These are phyloP conservation scores for Amanita thiersii DNA, from an alignment of 768 basidiomycete species.

Conservation along the genomic window DNA sequence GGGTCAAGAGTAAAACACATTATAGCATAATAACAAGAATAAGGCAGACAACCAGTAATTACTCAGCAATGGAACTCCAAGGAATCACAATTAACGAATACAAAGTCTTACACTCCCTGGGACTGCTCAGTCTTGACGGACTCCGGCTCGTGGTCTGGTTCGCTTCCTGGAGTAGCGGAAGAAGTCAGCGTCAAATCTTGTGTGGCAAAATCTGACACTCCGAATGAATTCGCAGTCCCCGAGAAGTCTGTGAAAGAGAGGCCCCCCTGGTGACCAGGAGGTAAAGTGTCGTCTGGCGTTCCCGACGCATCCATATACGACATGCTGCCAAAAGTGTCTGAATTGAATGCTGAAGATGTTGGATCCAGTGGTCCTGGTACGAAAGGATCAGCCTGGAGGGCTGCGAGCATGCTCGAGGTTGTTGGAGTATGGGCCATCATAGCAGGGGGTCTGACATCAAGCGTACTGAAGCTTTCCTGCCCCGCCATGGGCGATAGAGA, in stretches of 20 bases:
- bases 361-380: slow-evolving; percentile 60
- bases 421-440: slow-evolving; percentile 78
- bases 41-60: slow-evolving; percentile 13
- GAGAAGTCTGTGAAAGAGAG: slow-evolving; percentile 68
- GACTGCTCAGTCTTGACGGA: slow-evolving; percentile 59
- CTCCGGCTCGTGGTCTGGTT: slow-evolving; percentile 57
- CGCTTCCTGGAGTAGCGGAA: slow-evolving; percentile 43
- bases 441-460: slow-evolving; percentile 54
- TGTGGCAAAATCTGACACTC: slow-evolving; percentile 58
- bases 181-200: slow-evolving; percentile 58
- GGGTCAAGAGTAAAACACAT: slow-evolving; percentile 7
- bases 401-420: slow-evolving; percentile 86
- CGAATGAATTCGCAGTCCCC: slow-evolving; percentile 54
- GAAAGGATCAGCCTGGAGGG: slow-evolving; percentile 72
- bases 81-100: slow-evolving; percentile 14
- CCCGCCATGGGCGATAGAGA: slow-evolving; percentile 85
- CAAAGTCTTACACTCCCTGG: slow-evolving; percentile 21
- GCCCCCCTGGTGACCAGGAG: slow-evolving; percentile 49
- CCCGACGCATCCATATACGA: slow-evolving; percentile 71
- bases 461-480: slow-evolving; percentile 65
- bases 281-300: slow-evolving; percentile 55
- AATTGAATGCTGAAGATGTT: slow-evolving; percentile 48
- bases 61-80: slow-evolving; percentile 10
- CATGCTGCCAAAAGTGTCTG: slow-evolving; percentile 63
- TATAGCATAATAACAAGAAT: slow-evolving; percentile 3